Evolutionary conservation across 2,329 filamentous ascomycete genomes (phyloP).

Genomic region (Huntiella abstrusa): DNA sequence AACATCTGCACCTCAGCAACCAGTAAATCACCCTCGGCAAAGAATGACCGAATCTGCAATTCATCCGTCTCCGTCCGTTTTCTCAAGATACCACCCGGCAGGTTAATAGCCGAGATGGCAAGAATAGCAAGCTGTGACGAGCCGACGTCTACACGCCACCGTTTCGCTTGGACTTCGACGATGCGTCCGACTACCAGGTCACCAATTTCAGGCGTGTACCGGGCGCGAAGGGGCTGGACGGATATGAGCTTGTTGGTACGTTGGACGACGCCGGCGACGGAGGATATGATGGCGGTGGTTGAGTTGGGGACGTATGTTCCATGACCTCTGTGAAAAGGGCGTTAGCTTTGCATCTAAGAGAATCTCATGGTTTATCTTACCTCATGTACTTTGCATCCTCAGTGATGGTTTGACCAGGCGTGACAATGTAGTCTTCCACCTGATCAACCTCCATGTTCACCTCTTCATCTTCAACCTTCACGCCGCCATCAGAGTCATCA

Average conservation of each 20-base stretch:
- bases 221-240: slow-evolving; percentile 71
- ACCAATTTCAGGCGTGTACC: slow-evolving; percentile 90
- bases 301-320: slow-evolving; percentile 59
- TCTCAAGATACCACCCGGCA: slow-evolving; percentile 81
- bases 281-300: slow-evolving; percentile 59
- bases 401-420: slow-evolving; percentile 76
- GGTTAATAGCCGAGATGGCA: slow-evolving; percentile 76
- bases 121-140: slow-evolving; percentile 71
- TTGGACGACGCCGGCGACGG: slow-evolving; percentile 73
- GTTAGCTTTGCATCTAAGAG: not conserved
- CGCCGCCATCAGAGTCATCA: slow-evolving; percentile 27
- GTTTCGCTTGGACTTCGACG: slow-evolving; percentile 76
- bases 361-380: slow-evolving; percentile 21
- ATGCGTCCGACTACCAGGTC: slow-evolving; percentile 90
- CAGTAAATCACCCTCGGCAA: slow-evolving; percentile 81
- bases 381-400: slow-evolving; percentile 94
- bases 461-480: slow-evolving; percentile 25
- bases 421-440: slow-evolving; percentile 44
- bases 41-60: slow-evolving; percentile 92
- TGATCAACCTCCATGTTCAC: slow-evolving; percentile 18
- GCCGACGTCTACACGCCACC: slow-evolving; percentile 90
- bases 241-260: slow-evolving; percentile 96
- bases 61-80: slow-evolving; percentile 90
- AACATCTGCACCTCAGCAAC: slow-evolving; percentile 89
- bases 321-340: slow-evolving; percentile 48